Base-by-base conservation (phyloP, 352 stramenopile species). In the Achlya hypogyna region DNA sequence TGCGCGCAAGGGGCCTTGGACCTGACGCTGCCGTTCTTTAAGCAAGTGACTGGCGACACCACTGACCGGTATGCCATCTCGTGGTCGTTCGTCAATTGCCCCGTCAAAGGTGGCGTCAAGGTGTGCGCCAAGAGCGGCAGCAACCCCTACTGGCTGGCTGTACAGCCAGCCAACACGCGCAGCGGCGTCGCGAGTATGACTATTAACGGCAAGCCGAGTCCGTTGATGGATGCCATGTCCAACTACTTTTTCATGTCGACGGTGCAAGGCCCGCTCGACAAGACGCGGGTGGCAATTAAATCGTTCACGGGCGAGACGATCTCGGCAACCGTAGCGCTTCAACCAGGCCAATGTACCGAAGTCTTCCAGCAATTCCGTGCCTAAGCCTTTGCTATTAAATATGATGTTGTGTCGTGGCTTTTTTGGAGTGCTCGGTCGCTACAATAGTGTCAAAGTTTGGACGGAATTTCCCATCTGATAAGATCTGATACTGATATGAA, bases 1-100 rank as follows among this genome's bases (percentile, higher is more conserved):
- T 88, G 79, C 51, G 62, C 28, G 0, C 65, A 71, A 20, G 81
- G 79, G 20, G 79, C 84, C 58, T 60, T 88, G 22, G 79, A 87
- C 63, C 60, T 89, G 51, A 82, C 79, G 0, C 75, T 78, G 10
- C 63, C 74, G 22, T 72, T 78, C 0, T 81, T 79, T 38, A 27
- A 69, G 12, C 67, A 32, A 56, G 72, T 79, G 56, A 79, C 75
- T n/a, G 75, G 75, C 27, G 38, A 64, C 34, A 16, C 53, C 20
- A 72, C 78, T 3, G 77, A 76, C 51, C 81, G 81, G 6, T 69
- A 83, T 49, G 78, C 68, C 29, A 75, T 91, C 63, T 62, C 71
- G 16, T 91, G 82, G 82, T 64, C 69, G 29, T 91, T 88, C 45
- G 80, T 89, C 31, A 79, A 88, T 63, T 91, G 82, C 64, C 80